phyloP scores from a whole-genome alignment of 352 stramenopile genomes.

The Globisporangium heterothallicum region DNA sequence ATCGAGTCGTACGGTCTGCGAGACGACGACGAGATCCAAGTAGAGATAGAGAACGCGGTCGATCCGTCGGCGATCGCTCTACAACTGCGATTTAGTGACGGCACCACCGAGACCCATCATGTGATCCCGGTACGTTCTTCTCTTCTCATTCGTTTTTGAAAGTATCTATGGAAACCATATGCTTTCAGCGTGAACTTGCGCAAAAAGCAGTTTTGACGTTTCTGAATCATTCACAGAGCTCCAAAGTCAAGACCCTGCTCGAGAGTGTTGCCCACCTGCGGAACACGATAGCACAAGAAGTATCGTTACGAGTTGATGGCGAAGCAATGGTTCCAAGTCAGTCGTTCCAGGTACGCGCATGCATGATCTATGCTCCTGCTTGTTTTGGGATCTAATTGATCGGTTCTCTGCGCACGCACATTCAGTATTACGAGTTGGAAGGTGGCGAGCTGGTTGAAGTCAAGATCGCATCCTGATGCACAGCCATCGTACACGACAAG shows the following conservation, averaged over 20 bases:
- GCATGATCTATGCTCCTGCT: neutral
- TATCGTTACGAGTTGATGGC: conserved; percentile 48
- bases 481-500: neutral
- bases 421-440: conserved; percentile 59
- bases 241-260: conserved; percentile 40
- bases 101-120: conserved; percentile 23
- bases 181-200: too few species aligned
- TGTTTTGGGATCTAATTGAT: neutral
- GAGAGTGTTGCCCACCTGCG: conserved; percentile 22
- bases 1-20: conserved; percentile 49
- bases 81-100: conserved; percentile 39
- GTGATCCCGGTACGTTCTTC: conserved; percentile 32
- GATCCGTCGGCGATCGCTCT: conserved; percentile 30
- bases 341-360: conserved; percentile 37
- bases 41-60: conserved; percentile 37
- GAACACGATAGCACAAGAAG: conserved; percentile 13
- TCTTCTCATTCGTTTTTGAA: neutral
- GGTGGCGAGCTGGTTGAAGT: conserved; percentile 64
- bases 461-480: conserved; percentile 29
- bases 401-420: conserved; percentile 7
- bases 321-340: conserved; percentile 36
- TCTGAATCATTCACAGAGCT: conserved; percentile 20
- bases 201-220: neutral
- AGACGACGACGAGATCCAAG: conserved; percentile 57
- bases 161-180: too few species aligned